phyloP scores from a whole-genome alignment of 257 asterid genomes.

The Nemophila menziesii region DNA sequence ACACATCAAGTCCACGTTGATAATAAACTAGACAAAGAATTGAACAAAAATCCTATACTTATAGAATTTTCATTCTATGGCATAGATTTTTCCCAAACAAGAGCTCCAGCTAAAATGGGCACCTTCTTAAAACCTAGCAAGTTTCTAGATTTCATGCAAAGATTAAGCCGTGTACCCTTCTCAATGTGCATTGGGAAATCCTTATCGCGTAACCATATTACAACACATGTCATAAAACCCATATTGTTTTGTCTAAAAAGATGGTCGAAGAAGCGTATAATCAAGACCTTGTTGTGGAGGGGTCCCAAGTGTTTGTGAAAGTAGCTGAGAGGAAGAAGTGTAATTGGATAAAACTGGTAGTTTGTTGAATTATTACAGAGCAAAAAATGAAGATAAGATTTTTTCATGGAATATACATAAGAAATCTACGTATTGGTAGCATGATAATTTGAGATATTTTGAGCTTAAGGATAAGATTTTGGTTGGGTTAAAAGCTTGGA shows the following conservation, averaged over 20 bases:
- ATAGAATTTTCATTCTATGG: conserved; percentile 89
- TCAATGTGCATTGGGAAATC: conserved; percentile 58
- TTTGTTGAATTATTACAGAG: conserved; percentile 54
- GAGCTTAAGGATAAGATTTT: conserved; percentile 73
- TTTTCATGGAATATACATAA: conserved; percentile 58
- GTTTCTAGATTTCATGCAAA: conserved; percentile 86
- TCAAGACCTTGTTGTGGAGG: conserved; percentile 49
- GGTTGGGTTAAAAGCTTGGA: conserved; percentile 51
- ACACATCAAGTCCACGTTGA: conserved; percentile 88
- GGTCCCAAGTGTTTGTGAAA: conserved; percentile 35
- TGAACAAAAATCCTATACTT: conserved; percentile 59
- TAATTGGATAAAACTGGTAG: conserved; percentile 45
- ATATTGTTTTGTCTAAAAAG: no score
- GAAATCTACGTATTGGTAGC: conserved; percentile 48
- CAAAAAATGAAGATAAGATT: conserved; percentile 68
- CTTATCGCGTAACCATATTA: conserved; percentile 48
- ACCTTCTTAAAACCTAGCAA: conserved; percentile 54
- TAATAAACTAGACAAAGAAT: conserved; percentile 68
- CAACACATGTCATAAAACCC: no score
- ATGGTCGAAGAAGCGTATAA: conserved; percentile 40
- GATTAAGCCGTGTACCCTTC: conserved; percentile 79
- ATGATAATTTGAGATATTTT: conserved; percentile 62
- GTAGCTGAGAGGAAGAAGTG: conserved; percentile 43
- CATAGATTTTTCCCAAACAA: conserved; percentile 92
- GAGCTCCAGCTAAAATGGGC: conserved; percentile 97